These are phyloP conservation scores for Rhizodiscina lignyota DNA, from an alignment of 495 filamentous ascomycete species.

Conservation along the genomic window DNA sequence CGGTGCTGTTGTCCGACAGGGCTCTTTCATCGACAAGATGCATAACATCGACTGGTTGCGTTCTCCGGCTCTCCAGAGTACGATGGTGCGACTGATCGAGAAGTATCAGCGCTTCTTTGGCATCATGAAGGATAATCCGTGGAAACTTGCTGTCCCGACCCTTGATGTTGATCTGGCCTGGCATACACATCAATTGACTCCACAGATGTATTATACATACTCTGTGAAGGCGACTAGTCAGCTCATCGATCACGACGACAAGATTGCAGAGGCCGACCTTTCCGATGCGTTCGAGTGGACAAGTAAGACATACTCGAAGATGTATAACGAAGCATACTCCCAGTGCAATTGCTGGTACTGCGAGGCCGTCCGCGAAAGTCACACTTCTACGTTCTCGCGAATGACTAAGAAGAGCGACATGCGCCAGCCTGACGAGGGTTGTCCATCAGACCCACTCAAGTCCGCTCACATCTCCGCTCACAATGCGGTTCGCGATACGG, in stretches of 20 bases:
- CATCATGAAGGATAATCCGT: conserved; percentile 42
- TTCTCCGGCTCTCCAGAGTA: conserved; percentile 42
- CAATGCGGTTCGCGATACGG: conserved; percentile 30
- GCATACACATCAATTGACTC: conserved; percentile 41
- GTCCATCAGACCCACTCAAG: conserved; percentile 25
- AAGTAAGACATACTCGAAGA: conserved; percentile 46
- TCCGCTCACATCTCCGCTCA: conserved; percentile 62
- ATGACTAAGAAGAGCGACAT: conserved; percentile 29
- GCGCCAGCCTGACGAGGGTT: conserved; percentile 1
- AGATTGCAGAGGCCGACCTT: conserved; percentile 48
- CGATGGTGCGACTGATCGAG: conserved; percentile 45
- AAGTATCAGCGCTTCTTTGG: conserved; percentile 57
- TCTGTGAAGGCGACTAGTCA: conserved; percentile 22
- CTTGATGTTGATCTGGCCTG: conserved; percentile 80
- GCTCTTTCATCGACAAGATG: conserved; percentile 73
- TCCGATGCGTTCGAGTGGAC: conserved; percentile 60
- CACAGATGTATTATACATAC: conserved; percentile 44
- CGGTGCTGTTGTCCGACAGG: conserved; percentile 66
- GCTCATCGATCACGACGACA: conserved; percentile 79
- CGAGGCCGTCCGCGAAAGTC: conserved; percentile 52
- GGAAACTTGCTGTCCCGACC: conserved; percentile 54
- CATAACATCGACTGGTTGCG: conserved; percentile 61
- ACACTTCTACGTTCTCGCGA: conserved; percentile 28
- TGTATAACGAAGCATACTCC: conserved; percentile 48
- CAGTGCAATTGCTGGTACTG: conserved; percentile 90